These are phyloP conservation scores for Backusella australiensis DNA, from an alignment of 192 early-diverging fungal genomes.

Conservation along the genomic window DNA sequence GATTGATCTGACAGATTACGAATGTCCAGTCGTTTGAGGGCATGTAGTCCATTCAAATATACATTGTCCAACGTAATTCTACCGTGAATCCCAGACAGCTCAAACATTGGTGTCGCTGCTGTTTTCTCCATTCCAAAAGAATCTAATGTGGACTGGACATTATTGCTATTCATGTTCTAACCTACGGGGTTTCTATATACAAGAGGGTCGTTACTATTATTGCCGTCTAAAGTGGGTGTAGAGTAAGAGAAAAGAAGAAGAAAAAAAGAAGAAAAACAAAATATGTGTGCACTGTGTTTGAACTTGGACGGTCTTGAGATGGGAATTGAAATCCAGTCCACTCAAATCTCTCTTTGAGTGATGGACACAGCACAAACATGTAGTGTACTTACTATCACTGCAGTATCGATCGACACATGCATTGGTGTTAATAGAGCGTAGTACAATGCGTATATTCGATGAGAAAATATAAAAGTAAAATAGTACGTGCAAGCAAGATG, in stretches of 20 bases:
- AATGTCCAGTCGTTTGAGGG: slow-evolving; percentile 67
- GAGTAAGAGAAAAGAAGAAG: neutral
- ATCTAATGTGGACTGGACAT: slow-evolving; percentile 9
- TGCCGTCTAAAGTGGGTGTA: neutral
- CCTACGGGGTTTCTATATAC: slow-evolving; percentile 1
- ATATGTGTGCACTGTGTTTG: slow-evolving; percentile 3
- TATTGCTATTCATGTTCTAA: slow-evolving; percentile 6
- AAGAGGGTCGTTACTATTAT: neutral
- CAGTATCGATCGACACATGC: neutral
- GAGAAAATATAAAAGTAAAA: no score
- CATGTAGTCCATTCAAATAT: slow-evolving; percentile 81
- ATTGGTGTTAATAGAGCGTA: no score
- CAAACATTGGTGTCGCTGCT: slow-evolving; percentile 41
- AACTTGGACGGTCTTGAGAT: neutral
- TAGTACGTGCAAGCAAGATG: no score
- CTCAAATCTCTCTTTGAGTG: neutral
- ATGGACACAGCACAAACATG: neutral
- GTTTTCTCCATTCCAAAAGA: slow-evolving; percentile 12
- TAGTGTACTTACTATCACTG: neutral
- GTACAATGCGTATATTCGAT: no score
- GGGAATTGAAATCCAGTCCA: neutral
- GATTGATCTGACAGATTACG: slow-evolving; percentile 59
- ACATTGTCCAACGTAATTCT: slow-evolving; percentile 74
- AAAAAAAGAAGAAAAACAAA: neutral
- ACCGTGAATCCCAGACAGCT: slow-evolving; percentile 52